These are phyloP conservation scores for Polytrichum commune DNA, from an alignment of 225 moss, liverwort and hornwort genomes.

Conservation along the genomic window DNA sequence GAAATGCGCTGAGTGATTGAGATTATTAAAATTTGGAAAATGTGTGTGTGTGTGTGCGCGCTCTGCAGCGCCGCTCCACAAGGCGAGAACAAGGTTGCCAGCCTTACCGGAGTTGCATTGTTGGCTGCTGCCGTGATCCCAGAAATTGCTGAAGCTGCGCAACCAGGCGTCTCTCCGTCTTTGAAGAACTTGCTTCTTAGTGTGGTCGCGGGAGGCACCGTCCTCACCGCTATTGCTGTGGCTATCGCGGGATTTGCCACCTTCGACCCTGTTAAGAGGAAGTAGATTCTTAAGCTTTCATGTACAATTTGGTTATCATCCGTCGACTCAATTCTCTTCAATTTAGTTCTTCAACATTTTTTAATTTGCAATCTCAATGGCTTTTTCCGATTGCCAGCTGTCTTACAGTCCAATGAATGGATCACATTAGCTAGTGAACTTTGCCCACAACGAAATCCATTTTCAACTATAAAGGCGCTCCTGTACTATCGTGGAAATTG, in stretches of 20 bases:
- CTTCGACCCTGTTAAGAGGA: conserved; percentile 66
- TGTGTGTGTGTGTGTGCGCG: neutral
- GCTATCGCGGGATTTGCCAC: conserved; percentile 58
- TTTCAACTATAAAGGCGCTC: too few species aligned
- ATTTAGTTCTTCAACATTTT: neutral
- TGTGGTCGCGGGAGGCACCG: conserved; percentile 54
- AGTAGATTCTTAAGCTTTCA: neutral
- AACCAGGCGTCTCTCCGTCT: conserved; percentile 57
- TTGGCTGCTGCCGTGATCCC: conserved; percentile 50
- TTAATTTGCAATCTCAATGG: neutral
- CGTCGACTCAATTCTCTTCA: conserved; percentile 4
- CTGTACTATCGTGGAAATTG: too few species aligned
- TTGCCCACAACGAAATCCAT: too few species aligned
- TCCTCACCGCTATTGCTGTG: conserved; percentile 24
- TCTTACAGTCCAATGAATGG: too few species aligned
- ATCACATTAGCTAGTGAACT: too few species aligned
- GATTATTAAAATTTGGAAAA: neutral
- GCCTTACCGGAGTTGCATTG: conserved; percentile 41
- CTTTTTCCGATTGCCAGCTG: neutral
- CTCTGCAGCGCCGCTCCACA: conserved; percentile 34
- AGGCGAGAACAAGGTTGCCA: conserved; percentile 36
- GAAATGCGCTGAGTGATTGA: neutral
- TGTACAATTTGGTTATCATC: conserved; percentile 2
- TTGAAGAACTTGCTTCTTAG: conserved; percentile 64
- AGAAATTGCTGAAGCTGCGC: conserved; percentile 55